Evolutionary conservation across 2,329 filamentous ascomycete genomes (phyloP), one percentile per base, ranked within the genome.

Genomic region (Sclerotiophoma versabilis): DNA sequence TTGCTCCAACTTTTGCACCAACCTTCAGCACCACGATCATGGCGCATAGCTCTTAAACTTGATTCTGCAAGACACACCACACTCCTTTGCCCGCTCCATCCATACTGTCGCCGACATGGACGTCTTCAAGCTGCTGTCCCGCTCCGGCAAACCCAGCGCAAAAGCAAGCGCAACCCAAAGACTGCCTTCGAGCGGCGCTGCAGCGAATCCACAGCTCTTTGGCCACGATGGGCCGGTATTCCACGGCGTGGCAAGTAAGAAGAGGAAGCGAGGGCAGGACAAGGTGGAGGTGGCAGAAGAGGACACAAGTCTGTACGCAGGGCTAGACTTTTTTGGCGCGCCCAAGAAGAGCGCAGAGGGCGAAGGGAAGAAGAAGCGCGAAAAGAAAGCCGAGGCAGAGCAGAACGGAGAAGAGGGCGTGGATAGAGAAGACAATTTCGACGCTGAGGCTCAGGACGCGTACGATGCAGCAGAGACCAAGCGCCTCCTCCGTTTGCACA

Each of bases 401-500:
- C 27, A 19, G 15, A 49, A 58, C 49, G 44, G 50, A 20, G 50
- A 42, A n/a, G 47, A 34, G 1, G 46, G 20, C 2, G 19, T 49
- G 17, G 37, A 55, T 5, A 51, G 33, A 2, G 30, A 41, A 30
- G 55, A 55, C 1, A 19, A 23, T 2, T 5, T 38, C 10, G 42
- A 50, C 5, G 46, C 45, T 57, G 59, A 65, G 25, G 43, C 37
- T 0, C 80, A 48, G 57, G 62, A 65, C 20, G 39, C 48, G 0
- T 81, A 92, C 63, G 84, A 86, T 64, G 83, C 89, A 65, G 87
- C 89, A 51, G 86, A 93, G 70, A 88, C 90, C 64, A 87, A 88
- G 64, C 85, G 87, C 55, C 80, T 93, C 10, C 77, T 96, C 57
- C 87, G 87, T 57, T 88, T 87, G 51, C 92, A 96, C 75, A 90